Evolutionary conservation across 345 rosid genomes (phyloP).

Genomic region (Sisymbrium altissimum): DNA sequence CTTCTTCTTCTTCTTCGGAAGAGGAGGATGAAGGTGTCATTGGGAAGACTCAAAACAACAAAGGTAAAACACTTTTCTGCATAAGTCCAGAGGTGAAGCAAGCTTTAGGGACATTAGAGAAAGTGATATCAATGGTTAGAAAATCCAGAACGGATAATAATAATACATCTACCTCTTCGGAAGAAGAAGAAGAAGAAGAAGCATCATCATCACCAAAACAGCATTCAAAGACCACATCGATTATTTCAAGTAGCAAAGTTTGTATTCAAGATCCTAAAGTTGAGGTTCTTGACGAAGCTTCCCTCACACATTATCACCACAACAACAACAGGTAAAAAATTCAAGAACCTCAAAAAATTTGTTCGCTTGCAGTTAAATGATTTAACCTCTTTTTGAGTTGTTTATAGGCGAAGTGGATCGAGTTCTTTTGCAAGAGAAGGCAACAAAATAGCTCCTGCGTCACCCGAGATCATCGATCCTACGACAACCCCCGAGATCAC

Average conservation of each 20-base stretch:
- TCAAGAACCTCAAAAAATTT: neutral
- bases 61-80: constrained; percentile 32
- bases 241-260: constrained; percentile 31
- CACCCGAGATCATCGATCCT: constrained; percentile 40
- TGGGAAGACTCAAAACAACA: constrained; percentile 16
- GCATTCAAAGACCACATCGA: constrained; percentile 13
- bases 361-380: neutral
- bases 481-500: constrained; percentile 12
- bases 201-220: constrained; percentile 8
- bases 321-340: neutral
- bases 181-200: constrained; percentile 44
- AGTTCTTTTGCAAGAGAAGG: constrained; percentile 47
- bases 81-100: constrained; percentile 65
- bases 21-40: constrained; percentile 21
- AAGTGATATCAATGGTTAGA: constrained; percentile 53
- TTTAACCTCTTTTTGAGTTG: neutral
- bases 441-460: constrained; percentile 58
- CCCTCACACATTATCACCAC: constrained; percentile 21
- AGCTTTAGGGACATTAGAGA: constrained; percentile 75
- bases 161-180: constrained; percentile 27
- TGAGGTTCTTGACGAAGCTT: constrained; percentile 37
- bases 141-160: constrained; percentile 35
- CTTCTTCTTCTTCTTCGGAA: neutral
- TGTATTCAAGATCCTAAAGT: constrained; percentile 27
- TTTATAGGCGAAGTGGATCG: constrained; percentile 46